Conservation (phyloP, 371 early-diverging fungal genomes). For the Parasitella parasitica region DNA sequence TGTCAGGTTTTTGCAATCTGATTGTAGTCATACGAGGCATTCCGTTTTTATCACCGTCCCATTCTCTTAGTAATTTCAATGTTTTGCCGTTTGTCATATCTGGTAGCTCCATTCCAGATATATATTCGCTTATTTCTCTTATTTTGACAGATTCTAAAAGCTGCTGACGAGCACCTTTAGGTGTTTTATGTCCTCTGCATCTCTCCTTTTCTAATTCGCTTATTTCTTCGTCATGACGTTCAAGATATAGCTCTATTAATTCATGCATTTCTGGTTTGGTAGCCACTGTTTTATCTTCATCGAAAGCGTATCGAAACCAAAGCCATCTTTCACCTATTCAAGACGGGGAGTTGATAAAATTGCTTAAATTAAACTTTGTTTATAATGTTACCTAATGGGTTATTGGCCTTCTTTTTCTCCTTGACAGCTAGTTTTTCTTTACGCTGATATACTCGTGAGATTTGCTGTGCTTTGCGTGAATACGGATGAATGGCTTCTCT, state of each 20-base stretch:
- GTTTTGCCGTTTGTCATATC: slow-evolving; percentile 58
- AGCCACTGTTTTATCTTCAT: slow-evolving; percentile 40
- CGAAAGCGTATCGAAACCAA: slow-evolving; percentile 63
- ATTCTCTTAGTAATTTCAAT: slow-evolving; percentile 51
- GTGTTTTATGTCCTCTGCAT: slow-evolving; percentile 47
- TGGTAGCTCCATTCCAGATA: slow-evolving; percentile 59
- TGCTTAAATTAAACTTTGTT: neutral
- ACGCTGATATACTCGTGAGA: slow-evolving; percentile 51
- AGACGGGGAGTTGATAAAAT: neutral
- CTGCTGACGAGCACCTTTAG: slow-evolving; percentile 53
- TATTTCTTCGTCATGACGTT: slow-evolving; percentile 56
- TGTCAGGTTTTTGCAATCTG: slow-evolving; percentile 8
- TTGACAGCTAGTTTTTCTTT: slow-evolving; percentile 52
- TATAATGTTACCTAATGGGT: slow-evolving; percentile 44
- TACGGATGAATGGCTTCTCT: slow-evolving; percentile 62
- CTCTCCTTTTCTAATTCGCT: slow-evolving; percentile 45
- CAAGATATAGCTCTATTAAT: slow-evolving; percentile 48
- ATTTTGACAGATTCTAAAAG: slow-evolving; percentile 43
- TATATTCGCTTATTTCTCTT: slow-evolving; percentile 56
- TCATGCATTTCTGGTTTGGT: slow-evolving; percentile 52
- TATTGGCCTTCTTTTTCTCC: slow-evolving; percentile 25
- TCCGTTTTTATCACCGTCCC: slow-evolving; percentile 63
- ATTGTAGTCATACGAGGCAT: slow-evolving; percentile 40
- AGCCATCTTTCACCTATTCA: slow-evolving; percentile 52
- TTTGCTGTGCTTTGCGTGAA: slow-evolving; percentile 61